These are phyloP conservation scores for Lasiosphaeris hirsuta DNA, from an alignment of 495 filamentous ascomycete species.

Conservation along the genomic window DNA sequence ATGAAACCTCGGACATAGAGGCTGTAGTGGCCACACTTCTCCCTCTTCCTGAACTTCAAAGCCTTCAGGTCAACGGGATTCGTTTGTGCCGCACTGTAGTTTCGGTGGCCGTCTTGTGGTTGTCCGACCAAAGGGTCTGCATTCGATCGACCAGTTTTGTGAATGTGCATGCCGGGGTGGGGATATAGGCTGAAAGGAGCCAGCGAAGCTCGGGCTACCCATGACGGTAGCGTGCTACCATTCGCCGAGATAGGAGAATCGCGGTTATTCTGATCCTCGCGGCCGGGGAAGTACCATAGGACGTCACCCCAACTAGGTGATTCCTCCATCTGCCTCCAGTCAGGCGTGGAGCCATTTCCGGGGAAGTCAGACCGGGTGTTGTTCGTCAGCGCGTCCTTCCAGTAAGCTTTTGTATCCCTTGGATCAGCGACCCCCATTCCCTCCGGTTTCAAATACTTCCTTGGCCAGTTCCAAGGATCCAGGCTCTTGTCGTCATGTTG, in stretches of 20 bases:
- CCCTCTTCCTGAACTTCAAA: constrained; percentile 29
- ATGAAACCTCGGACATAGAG: constrained; percentile 37
- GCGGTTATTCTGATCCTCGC: no score
- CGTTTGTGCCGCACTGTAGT: constrained; percentile 32
- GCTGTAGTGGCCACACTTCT: constrained; percentile 30
- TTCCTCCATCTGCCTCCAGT: no score
- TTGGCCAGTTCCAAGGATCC: no score
- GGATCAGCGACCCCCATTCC: no score
- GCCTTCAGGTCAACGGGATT: constrained; percentile 25
- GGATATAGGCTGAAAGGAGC: constrained; percentile 15
- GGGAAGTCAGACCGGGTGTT: no score
- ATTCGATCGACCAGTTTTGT: constrained; percentile 32
- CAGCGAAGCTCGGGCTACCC: constrained; percentile 8
- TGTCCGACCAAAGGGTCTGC: constrained; percentile 40
- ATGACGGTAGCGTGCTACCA: constrained; percentile 10
- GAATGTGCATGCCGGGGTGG: constrained; percentile 18
- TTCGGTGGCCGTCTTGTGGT: constrained; percentile 19
- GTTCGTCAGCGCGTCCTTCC: no score
- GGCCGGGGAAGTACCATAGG: no score
- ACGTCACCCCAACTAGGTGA: no score
- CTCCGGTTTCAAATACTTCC: no score
- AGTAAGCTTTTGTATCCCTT: no score
- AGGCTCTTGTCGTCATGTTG: no score
- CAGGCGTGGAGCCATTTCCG: no score
- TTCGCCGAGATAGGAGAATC: background rate